phyloP scores from a whole-genome alignment of 768 basidiomycete genomes.

The Wakefieldia striispora region DNA sequence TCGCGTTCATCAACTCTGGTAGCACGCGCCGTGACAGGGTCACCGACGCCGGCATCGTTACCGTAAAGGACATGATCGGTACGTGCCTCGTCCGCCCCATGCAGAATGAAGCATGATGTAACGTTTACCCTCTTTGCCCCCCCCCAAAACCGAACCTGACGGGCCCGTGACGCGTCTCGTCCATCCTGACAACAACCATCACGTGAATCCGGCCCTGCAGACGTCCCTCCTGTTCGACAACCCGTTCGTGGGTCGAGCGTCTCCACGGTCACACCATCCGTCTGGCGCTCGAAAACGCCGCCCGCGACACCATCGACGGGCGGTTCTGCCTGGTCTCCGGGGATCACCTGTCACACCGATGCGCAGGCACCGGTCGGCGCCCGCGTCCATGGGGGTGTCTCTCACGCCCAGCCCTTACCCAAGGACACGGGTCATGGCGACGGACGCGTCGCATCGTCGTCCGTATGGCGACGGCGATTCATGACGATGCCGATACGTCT shows the following conservation, averaged over 20 bases:
- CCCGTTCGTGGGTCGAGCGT: conserved; percentile 6
- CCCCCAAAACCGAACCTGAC: too few species aligned
- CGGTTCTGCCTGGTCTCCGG: conserved; percentile 6
- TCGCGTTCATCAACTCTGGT: conserved; percentile 5
- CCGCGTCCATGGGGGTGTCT: conserved; percentile 1
- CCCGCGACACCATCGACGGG: conserved; percentile 4
- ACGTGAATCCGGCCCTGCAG: not conserved
- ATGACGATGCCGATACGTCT: too few species aligned
- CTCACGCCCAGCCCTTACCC: not conserved
- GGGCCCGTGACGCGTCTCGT: too few species aligned
- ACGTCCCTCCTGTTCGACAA: conserved; percentile 5
- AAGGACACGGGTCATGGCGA: too few species aligned
- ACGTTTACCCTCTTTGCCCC: too few species aligned
- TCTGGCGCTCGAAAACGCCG: conserved; percentile 12
- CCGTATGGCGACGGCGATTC: too few species aligned
- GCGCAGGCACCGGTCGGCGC: not conserved
- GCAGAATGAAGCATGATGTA: too few species aligned
- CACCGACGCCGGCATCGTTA: conserved; percentile 3
- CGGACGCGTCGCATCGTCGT: too few species aligned
- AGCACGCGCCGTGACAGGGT: conserved; percentile 6
- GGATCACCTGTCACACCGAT: conserved; percentile 1
- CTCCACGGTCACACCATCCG: not conserved
- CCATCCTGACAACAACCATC: too few species aligned
- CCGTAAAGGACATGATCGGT: conserved; percentile 16
- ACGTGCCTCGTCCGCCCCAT: not conserved